Evolutionary conservation across 345 rosid species (phyloP), one percentile per base, ranked within the genome.

Genomic region (Corchorus olitorius): DNA sequence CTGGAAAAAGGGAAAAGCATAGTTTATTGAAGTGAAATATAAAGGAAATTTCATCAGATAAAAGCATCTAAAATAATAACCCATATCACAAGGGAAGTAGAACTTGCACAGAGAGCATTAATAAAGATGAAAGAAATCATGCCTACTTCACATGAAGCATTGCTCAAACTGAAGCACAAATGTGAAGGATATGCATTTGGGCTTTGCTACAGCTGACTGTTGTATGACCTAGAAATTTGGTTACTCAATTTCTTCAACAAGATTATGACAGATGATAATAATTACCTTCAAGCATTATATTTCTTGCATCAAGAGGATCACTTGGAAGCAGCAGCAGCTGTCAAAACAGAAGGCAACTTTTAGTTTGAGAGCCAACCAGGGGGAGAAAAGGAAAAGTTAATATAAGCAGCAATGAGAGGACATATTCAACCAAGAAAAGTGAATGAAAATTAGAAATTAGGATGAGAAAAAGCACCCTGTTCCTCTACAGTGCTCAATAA

Each of bases 281-380:
- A 54, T 70, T 87, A 96, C 99, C 99, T 96, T 96, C 99, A 73
- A 96, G 97, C 94, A 96, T 81, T 74, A 92, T 96, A 85, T 96
- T 96, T 85, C 93, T 92, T 65, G 93, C 90, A 89, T 96, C 99
- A 65, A 92, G 93, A 79, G 98, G 99, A 85, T 96, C 92, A 5
- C 84, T 87, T 15, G 99, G 99, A 83, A 96, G 91, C 70, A 96
- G 86, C 70, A 96, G 66, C 69, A 89, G 64, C 99, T 96, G 80
- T 66, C 56, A 79, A 65, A 16, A 64, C 8, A 64, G 11, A 74
- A 22, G 64, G 37, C 63, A 39, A 8, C 55, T 71, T 56, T 35
- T 41, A 75, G 65, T 9, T 59, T 52, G 72, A 72, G 53, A 58
- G 20, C 27, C 27, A 50, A 17, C 3, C 43, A 46, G 15, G 46